phyloP scores from a whole-genome alignment of 2,329 filamentous ascomycete genomes.

The Stenocarpella maydis region DNA sequence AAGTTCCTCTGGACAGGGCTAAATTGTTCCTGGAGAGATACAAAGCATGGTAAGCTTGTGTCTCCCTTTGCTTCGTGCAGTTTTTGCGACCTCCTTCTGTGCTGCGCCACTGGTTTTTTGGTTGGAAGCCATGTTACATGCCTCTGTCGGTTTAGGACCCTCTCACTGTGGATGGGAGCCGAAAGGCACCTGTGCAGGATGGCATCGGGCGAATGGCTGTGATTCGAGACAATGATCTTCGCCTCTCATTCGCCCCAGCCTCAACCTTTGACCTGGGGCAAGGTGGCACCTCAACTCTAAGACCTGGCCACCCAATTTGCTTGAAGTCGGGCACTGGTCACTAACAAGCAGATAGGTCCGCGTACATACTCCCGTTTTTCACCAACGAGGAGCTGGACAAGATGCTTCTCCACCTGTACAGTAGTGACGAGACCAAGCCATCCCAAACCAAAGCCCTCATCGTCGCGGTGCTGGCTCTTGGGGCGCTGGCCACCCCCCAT shows the following conservation, averaged over 20 bases:
- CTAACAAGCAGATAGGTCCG: conserved; percentile 14
- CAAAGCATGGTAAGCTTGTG: conserved; percentile 31
- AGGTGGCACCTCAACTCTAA: neutral
- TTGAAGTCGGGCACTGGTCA: neutral
- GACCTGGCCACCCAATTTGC: neutral
- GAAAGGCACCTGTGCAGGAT: too few species aligned
- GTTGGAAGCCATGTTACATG: neutral
- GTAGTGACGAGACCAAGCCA: conserved; percentile 25
- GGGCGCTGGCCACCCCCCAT: conserved; percentile 40
- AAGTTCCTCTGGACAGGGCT: conserved; percentile 36
- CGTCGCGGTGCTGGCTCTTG: conserved; percentile 40
- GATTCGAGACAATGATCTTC: too few species aligned
- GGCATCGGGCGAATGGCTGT: neutral
- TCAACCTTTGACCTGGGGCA: neutral
- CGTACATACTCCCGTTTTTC: conserved; percentile 38
- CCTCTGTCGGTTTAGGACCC: too few species aligned
- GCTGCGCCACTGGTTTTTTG: too few species aligned
- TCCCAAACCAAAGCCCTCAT: conserved; percentile 39
- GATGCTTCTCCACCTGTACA: conserved; percentile 38
- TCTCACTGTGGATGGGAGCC: too few species aligned
- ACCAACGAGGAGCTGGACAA: conserved; percentile 37
- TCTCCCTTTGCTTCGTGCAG: too few species aligned
- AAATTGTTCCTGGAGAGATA: conserved; percentile 37
- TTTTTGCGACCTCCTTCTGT: too few species aligned
- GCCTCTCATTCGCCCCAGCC: too few species aligned